Percentiles rank a stretch among this genome's conserved stretches.
These are phyloP conservation scores for Lomentospora prolificans DNA, from an alignment of 2,329 filamentous ascomycete genomes.

Conservation along the genomic window DNA sequence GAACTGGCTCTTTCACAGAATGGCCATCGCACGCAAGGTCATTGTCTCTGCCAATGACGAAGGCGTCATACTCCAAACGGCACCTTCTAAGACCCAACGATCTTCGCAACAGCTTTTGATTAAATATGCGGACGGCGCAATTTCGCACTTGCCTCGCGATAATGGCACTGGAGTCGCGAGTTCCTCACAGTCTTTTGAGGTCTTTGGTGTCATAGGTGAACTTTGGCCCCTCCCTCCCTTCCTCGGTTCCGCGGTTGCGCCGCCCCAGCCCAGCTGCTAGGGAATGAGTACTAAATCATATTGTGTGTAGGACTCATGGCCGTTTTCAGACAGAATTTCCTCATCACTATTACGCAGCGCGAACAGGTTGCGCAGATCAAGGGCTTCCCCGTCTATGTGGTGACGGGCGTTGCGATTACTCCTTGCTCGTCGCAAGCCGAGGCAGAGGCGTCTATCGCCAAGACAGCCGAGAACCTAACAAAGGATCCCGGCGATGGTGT, in stretches of 20 bases:
- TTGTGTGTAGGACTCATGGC: slow-evolving; percentile 62
- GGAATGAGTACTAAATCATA: background rate
- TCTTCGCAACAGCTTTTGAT: slow-evolving; percentile 53
- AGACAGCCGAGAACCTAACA: slow-evolving; percentile 35
- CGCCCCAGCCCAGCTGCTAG: background rate
- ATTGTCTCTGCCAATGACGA: slow-evolving; percentile 73
- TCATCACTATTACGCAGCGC: slow-evolving; percentile 77
- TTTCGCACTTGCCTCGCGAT: slow-evolving; percentile 35
- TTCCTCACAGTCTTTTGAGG: slow-evolving; percentile 40
- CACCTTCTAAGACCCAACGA: slow-evolving; percentile 49
- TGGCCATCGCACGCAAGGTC: slow-evolving; percentile 60
- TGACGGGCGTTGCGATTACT: slow-evolving; percentile 85
- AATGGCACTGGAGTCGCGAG: background rate
- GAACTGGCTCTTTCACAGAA: no score
- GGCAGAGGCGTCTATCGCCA: slow-evolving; percentile 60
- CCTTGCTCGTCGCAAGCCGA: slow-evolving; percentile 69
- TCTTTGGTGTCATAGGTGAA: slow-evolving; percentile 49
- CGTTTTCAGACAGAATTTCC: slow-evolving; percentile 70
- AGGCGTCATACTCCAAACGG: slow-evolving; percentile 70
- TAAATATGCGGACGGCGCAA: slow-evolving; percentile 52
- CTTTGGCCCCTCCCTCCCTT: slow-evolving; percentile 9
- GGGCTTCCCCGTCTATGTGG: slow-evolving; percentile 72
- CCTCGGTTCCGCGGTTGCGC: background rate
- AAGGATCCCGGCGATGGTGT: slow-evolving; percentile 20
- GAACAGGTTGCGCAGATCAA: slow-evolving; percentile 83